phyloP scores from a whole-genome alignment of 1,139 yeast species.

The Lodderomyces oxycetoniae region DNA sequence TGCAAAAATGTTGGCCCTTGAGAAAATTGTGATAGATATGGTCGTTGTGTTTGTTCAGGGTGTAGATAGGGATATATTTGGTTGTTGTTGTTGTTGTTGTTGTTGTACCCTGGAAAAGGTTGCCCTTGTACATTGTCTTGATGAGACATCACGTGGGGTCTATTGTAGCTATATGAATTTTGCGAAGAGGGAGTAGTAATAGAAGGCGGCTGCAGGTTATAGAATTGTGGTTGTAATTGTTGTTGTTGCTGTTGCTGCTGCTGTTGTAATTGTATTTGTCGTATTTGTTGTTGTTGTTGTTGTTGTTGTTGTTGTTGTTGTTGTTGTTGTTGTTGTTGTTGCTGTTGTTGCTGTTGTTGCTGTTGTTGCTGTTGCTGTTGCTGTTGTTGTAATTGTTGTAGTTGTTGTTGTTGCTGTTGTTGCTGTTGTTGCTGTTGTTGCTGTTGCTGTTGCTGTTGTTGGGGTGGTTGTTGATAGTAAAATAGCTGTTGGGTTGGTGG shows the following conservation, averaged over 20 bases:
- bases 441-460: not conserved
- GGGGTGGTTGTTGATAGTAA: not conserved
- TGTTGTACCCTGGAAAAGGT: slow-evolving; percentile 3
- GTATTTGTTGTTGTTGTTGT: slow-evolving; percentile 8
- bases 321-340: slow-evolving; percentile 7
- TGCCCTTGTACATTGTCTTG: too few relatives aligned
- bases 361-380: slow-evolving; percentile 11
- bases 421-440: not conserved
- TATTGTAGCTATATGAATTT: too few relatives aligned
- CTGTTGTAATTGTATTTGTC: slow-evolving; percentile 6
- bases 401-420: not conserved
- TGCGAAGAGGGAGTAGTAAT: too few relatives aligned
- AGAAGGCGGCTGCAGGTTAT: too few relatives aligned
- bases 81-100: slow-evolving; percentile 2
- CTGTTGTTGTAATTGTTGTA: slow-evolving; percentile 3
- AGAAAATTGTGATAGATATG: slow-evolving; percentile 3
- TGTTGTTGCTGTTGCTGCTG: slow-evolving; percentile 8
- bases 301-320: slow-evolving; percentile 7
- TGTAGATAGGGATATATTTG: too few relatives aligned
- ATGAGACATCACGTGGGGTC: too few relatives aligned
- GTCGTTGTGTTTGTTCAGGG: slow-evolving; percentile 1
- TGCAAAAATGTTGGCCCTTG: slow-evolving; percentile 7
- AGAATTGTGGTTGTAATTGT: slow-evolving; percentile 10
- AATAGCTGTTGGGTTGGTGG: not conserved
- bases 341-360: slow-evolving; percentile 10